Percentiles rank a stretch among this genome's conserved stretches.
These are phyloP conservation scores for Lichtheimia ramosa DNA, from an alignment of 371 early-diverging fungal genomes.

Conservation along the genomic window DNA sequence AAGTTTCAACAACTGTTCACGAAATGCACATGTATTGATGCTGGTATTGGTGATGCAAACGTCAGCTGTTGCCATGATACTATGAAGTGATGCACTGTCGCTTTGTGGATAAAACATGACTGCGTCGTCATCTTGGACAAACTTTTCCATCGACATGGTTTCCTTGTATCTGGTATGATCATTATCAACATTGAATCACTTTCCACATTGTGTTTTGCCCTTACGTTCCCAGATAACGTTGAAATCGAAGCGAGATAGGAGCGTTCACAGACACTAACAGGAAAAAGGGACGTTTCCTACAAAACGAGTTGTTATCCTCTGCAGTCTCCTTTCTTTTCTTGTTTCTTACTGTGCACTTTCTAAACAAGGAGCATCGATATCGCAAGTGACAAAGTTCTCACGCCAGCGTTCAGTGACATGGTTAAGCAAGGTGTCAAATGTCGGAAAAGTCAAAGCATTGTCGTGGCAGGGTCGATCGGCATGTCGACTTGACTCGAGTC, in stretches of 20 bases:
- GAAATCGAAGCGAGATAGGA: slow-evolving; percentile 69
- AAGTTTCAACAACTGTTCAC: slow-evolving; percentile 8
- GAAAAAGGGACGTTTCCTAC: slow-evolving; percentile 86
- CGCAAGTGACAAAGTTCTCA: slow-evolving; percentile 70
- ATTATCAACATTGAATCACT: too few species aligned
- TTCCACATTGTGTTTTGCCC: neutral
- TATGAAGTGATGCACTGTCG: slow-evolving; percentile 32
- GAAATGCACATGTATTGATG: slow-evolving; percentile 28
- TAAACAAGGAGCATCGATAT: slow-evolving; percentile 41
- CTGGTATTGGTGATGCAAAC: slow-evolving; percentile 64
- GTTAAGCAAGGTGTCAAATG: slow-evolving; percentile 50
- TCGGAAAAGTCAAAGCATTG: slow-evolving; percentile 33
- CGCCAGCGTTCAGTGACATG: slow-evolving; percentile 72
- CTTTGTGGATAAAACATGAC: slow-evolving; percentile 32
- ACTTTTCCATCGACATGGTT: slow-evolving; percentile 20
- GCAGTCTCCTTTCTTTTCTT: neutral
- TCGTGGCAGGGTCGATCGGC: slow-evolving; percentile 10
- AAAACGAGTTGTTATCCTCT: neutral
- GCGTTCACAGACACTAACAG: slow-evolving; percentile 82
- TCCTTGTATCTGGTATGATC: too few species aligned
- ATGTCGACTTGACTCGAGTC: neutral
- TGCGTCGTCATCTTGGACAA: slow-evolving; percentile 39
- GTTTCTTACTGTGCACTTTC: slow-evolving; percentile 30
- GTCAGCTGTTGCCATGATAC: slow-evolving; percentile 56
- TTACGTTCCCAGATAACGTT: slow-evolving; percentile 49